phyloP scores from a whole-genome alignment of 2,329 filamentous ascomycete species.

The Sordariomycetes sp. region DNA sequence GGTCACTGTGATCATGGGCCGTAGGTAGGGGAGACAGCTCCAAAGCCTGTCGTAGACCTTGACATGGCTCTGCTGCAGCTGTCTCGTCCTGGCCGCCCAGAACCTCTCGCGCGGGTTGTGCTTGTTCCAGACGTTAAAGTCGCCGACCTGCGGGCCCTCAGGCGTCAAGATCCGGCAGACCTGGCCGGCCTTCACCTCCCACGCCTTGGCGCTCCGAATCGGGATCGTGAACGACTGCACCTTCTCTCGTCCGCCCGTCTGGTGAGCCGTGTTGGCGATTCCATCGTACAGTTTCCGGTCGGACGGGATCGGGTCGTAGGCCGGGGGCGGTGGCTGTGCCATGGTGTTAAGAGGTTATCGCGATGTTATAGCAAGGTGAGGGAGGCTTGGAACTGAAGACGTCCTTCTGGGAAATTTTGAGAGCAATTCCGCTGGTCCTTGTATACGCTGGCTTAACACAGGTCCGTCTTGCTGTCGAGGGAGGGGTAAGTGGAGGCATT shows the following conservation, averaged over 20 bases:
- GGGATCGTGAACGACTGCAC: conserved; percentile 51
- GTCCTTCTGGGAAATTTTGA: too few species aligned
- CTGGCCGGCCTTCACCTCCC: conserved; percentile 56
- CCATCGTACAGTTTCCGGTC: conserved; percentile 44
- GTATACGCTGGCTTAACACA: too few species aligned
- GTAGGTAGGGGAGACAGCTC: conserved; percentile 67
- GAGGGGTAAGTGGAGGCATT: not conserved
- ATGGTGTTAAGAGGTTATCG: not conserved
- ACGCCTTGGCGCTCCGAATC: conserved; percentile 64
- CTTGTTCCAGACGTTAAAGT: conserved; percentile 61
- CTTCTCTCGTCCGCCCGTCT: conserved; percentile 29
- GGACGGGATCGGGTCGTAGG: conserved; percentile 11
- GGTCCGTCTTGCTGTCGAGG: not conserved
- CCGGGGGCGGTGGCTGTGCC: not conserved
- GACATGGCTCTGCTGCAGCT: conserved; percentile 69
- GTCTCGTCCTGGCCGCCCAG: conserved; percentile 70
- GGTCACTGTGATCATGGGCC: conserved; percentile 62
- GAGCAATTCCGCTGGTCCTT: too few species aligned
- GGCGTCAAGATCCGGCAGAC: conserved; percentile 68
- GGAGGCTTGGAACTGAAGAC: too few species aligned
- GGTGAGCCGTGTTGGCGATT: conserved; percentile 27
- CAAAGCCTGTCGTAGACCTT: conserved; percentile 63
- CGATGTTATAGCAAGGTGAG: too few species aligned
- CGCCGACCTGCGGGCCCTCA: conserved; percentile 63
- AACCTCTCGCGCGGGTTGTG: conserved; percentile 47